Evolutionary conservation across 2,329 filamentous ascomycete genomes (phyloP).

Genomic region (Aspergillus unguis): DNA sequence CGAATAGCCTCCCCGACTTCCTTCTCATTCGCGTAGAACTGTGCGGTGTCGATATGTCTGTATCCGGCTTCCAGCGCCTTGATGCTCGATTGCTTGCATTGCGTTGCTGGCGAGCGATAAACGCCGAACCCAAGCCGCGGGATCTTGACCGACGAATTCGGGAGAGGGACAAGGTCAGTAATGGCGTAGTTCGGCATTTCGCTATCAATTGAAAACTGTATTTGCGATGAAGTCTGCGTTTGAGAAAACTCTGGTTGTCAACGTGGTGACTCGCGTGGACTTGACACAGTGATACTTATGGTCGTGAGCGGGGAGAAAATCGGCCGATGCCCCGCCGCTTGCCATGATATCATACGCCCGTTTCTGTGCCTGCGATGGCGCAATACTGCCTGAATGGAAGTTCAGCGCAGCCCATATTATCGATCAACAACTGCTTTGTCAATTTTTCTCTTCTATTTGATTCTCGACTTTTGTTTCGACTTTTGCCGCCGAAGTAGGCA

Average conservation of each 20-base stretch:
- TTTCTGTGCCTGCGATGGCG: conserved; percentile 10
- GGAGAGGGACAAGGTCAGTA: conserved; percentile 49
- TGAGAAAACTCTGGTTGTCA: not conserved
- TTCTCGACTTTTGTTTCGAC: not conserved
- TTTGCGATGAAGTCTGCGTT: not conserved
- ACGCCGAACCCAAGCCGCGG: conserved; percentile 70
- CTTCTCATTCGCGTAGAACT: conserved; percentile 67
- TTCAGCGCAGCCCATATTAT: not conserved
- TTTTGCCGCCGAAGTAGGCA: no score
- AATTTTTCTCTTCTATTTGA: not conserved
- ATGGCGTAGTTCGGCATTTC: conserved; percentile 40
- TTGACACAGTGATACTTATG: not conserved
- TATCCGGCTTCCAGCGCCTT: conserved; percentile 54
- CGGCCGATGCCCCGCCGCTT: conserved; percentile 14
- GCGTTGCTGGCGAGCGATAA: conserved; percentile 56
- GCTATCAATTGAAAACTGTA: not conserved
- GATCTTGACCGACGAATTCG: conserved; percentile 52
- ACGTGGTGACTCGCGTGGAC: conserved; percentile 9
- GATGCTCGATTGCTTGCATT: conserved; percentile 58
- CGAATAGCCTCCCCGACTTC: conserved; percentile 64
- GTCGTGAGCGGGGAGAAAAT: conserved; percentile 13
- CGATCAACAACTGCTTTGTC: not conserved
- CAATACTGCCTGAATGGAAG: conserved; percentile 1
- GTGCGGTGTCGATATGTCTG: conserved; percentile 58
- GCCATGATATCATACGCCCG: conserved; percentile 21